These are phyloP conservation scores for Hyaloscypha variabilis DNA, from an alignment of 495 filamentous ascomycete genomes.

Conservation along the genomic window DNA sequence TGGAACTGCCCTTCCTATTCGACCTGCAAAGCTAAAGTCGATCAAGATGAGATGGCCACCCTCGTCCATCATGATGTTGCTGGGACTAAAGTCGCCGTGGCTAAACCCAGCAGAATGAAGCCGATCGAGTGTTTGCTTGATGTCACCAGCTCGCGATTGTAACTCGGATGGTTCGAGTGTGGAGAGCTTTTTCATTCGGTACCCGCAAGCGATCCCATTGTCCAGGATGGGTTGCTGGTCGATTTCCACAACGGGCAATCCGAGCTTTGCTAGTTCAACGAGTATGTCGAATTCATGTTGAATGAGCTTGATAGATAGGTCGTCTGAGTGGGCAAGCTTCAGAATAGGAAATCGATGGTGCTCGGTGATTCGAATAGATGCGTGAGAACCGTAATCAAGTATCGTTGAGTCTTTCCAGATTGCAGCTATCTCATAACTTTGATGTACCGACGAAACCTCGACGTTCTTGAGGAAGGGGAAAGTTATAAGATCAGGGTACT, in stretches of 20 bases:
- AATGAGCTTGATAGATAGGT: constrained; percentile 16
- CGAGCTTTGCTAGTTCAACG: constrained; percentile 4
- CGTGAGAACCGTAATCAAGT: constrained; percentile 10
- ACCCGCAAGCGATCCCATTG: constrained; percentile 7
- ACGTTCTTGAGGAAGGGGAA: too few species aligned
- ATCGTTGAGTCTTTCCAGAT: constrained; percentile 14
- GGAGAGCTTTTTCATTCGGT: constrained; percentile 18
- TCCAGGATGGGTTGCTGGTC: constrained; percentile 10
- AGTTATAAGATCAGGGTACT: too few species aligned
- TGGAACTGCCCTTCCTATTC: too few species aligned
- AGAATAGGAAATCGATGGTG: constrained; percentile 13
- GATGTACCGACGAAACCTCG: constrained; percentile 6
- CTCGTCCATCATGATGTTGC: constrained; percentile 12
- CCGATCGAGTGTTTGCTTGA: constrained; percentile 15
- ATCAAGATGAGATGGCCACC: background rate
- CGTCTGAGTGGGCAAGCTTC: constrained; percentile 11
- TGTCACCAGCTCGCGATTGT: constrained; percentile 5
- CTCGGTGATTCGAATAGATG: constrained; percentile 16
- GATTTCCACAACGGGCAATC: constrained; percentile 15
- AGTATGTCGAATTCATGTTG: constrained; percentile 13
- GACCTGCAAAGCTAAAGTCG: too few species aligned
- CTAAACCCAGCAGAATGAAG: constrained; percentile 12
- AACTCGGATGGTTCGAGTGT: constrained; percentile 12
- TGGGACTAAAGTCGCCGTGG: constrained; percentile 17
- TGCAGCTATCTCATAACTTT: constrained; percentile 11